Evolutionary conservation across 2,329 filamentous ascomycete genomes (phyloP), one percentile per base, ranked within the genome.

Genomic region (Rhynchosporium secalis): DNA sequence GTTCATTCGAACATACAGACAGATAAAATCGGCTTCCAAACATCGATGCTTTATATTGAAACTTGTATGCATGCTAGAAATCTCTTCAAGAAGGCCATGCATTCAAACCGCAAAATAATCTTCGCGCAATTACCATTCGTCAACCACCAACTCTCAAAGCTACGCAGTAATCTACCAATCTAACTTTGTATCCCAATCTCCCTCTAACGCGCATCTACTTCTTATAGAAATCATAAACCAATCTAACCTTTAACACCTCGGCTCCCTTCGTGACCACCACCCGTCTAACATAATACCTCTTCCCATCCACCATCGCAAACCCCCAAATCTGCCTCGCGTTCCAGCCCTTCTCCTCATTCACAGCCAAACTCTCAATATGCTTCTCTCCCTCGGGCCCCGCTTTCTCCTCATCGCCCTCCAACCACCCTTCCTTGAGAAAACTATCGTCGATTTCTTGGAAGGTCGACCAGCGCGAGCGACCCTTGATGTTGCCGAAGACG

Each of bases 401-500:
- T 36, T 75, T 75, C 57, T 74, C 75, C 10, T 76, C 75, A 7
- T 77, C 75, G 3, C 76, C 72, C 31, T 83, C 81, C 5, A 80
- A 60, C 75, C 83, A 86, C 10, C 54, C 62, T 13, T 61, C 55
- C 33, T 61, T 62, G 10, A 63, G 28, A 29, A 62, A 62, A 64
- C 79, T 76, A 29, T 75, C 72, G 40, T 72, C 73, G 48, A 75
- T 73, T 9, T 69, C 73, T n/a, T 70, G 71, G 63, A 76, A 70
- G 1, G 48, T 58, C 29, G 73, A 60, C 67, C 79, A 78, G 38
- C 81, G 76, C 28, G 76, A 79, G 58, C 76, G 76, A 33, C 83
- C 85, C 20, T 75, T 75, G 49, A 89, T 71, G 9, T 76, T 76
- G 33, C 87, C 87, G 72, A 89, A 90, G 68, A 90, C 79, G 72